Percentiles rank a stretch among this genome's conserved stretches.
phyloP scores from a whole-genome alignment of 108 stramenopile genomes.

The Stephanodiscus triporus region DNA sequence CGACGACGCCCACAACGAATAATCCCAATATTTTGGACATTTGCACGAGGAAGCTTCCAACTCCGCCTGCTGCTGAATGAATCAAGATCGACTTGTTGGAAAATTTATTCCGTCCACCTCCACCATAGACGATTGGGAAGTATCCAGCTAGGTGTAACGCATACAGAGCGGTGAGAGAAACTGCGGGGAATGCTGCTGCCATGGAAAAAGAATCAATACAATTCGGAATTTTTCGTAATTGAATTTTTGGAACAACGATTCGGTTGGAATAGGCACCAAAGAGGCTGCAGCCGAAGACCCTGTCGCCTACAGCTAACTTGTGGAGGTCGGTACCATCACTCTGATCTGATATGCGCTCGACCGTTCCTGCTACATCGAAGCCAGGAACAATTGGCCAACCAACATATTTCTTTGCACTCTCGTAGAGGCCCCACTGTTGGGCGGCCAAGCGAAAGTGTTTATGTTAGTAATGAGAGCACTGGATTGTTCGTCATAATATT shows the following conservation, averaged over 20 bases:
- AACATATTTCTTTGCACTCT: conserved; percentile 82
- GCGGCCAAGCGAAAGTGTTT: background rate
- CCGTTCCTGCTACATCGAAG: conserved; percentile 82
- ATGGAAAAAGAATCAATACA: conserved; percentile 48
- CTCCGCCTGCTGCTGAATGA: conserved; percentile 90
- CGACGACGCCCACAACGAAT: conserved; percentile 85
- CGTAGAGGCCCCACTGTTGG: conserved; percentile 77
- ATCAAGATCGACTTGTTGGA: conserved; percentile 79
- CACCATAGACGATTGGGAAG: conserved; percentile 35
- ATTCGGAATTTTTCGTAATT: conserved; percentile 71
- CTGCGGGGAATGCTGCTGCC: conserved; percentile 85
- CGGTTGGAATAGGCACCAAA: conserved; percentile 86
- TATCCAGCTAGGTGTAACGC: conserved; percentile 76
- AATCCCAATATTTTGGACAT: conserved; percentile 81
- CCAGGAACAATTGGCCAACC: conserved; percentile 93
- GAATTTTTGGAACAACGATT: conserved; percentile 71
- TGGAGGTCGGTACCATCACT: conserved; percentile 14
- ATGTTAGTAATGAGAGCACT: background rate
- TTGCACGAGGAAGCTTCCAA: conserved; percentile 86
- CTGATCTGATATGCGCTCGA: conserved; percentile 51
- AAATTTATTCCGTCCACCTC: conserved; percentile 32
- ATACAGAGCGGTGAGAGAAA: conserved; percentile 85
- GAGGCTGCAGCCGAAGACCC: conserved; percentile 83
- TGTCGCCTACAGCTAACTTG: conserved; percentile 64
- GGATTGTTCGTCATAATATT: background rate